Base-by-base conservation (phyloP, 495 filamentous ascomycete species). In the Aspergillus bertholletiae region DNA sequence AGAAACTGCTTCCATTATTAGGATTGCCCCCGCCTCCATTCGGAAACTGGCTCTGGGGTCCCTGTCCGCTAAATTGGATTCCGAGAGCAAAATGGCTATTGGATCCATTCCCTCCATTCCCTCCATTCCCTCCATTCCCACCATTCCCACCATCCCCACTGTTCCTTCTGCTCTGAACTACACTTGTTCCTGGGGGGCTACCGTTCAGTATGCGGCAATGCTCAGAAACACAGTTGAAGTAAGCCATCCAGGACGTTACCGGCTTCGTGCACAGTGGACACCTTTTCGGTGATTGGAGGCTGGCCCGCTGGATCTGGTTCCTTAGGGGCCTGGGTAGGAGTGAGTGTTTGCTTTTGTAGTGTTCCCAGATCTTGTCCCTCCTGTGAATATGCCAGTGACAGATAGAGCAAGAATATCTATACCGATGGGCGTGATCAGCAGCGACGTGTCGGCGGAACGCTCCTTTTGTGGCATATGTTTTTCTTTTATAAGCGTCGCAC, bases 171-270 rank as follows among this genome's bases (percentile, higher is more conserved):
- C 46, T 49, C 20, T 44, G 37, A 18, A 13, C 34, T 7, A 46
- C 53, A 20, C 53, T 55, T 23, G 45, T 15, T 41, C 35, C 34
- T 24, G 35, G 23, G 34, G 37, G 23, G 15, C n/a, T 18, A 22
- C 18, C 18, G 39, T 43, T 20, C 12, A 21, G 22, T 5, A 53
- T 8, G n/a, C 49, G 49, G 18, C 55, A 52, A 28, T 57, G 55
- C 23, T 43, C 24, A 6, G 9, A 34, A 11, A 54, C 39, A 46
- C 56, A 58, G 32, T 50, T 43, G 46, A 58, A 54, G 40, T 58
- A 58, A 1, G 18, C 35, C 1, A 44, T 46, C 50, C 51, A 58
- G 27, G 13, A 20, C 7, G 24, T 15, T 0, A 49, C 28, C 0
- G 6, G 0, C 0, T 17, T 46, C 0, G 0, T 1, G 24, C 56